Evolutionary conservation across 2,329 filamentous ascomycete species (phyloP).

Genomic region (Ceratocystis eucalypticola): DNA sequence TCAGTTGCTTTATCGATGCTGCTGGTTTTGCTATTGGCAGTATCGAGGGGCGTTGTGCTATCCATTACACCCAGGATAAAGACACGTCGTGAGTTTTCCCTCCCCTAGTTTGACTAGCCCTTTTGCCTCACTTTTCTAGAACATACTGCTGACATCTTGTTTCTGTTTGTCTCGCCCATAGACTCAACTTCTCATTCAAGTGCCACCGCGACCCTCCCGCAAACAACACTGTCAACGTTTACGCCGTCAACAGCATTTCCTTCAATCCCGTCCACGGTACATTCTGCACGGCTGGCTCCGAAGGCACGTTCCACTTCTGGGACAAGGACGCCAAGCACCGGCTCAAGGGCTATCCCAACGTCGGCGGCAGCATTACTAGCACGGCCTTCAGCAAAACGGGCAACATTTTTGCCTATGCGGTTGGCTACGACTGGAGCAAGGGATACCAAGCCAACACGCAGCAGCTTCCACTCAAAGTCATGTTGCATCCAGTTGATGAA

Average conservation of each 20-base stretch:
- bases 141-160: too few relatives aligned
- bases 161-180: conserved; percentile 24
- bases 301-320: conserved; percentile 96
- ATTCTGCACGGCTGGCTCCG: conserved; percentile 91
- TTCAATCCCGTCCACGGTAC: conserved; percentile 96
- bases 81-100: conserved; percentile 49
- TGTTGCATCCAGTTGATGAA: conserved; percentile 60
- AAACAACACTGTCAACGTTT: conserved; percentile 72
- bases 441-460: conserved; percentile 76
- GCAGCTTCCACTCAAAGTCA: conserved; percentile 63
- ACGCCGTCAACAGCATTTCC: conserved; percentile 90
- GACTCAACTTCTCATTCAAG: conserved; percentile 96
- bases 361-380: conserved; percentile 74
- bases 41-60: conserved; percentile 93
- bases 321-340: conserved; percentile 85
- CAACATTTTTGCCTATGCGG: conserved; percentile 72
- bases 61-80: conserved; percentile 97
- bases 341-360: conserved; percentile 74
- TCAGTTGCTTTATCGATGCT: conserved; percentile 88
- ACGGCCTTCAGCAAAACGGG: conserved; percentile 86
- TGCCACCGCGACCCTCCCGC: conserved; percentile 77
- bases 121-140: neutral
- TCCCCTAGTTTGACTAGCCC: neutral
- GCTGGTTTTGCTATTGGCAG: conserved; percentile 88
- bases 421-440: conserved; percentile 98